A percentile compares a stretch with the other conserved stretches of the same genome.
phyloP scores from a whole-genome alignment of 192 early-diverging fungal genomes.

The Entomortierella chlamydospora region DNA sequence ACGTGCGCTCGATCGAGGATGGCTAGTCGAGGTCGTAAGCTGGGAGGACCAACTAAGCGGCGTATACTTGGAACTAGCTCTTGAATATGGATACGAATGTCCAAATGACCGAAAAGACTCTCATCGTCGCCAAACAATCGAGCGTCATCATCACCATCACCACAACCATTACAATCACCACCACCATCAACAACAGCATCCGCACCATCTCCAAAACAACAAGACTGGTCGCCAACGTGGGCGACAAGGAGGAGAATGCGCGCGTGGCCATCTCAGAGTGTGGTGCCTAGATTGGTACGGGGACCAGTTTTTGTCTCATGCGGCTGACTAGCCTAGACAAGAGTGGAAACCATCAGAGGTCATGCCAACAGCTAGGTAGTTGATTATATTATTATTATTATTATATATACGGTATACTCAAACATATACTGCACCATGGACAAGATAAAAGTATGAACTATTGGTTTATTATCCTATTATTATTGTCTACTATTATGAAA shows the following conservation, averaged over 20 bases:
- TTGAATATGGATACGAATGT: conserved; percentile 27
- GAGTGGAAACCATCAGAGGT: too few species aligned
- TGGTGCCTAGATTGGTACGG: conserved; percentile 37
- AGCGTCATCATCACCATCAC: neutral
- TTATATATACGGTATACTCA: too few species aligned
- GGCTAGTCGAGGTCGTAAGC: conserved; percentile 61
- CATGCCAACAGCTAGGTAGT: too few species aligned
- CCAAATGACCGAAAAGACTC: neutral
- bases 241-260: neutral
- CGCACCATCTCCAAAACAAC: too few species aligned
- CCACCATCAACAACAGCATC: too few species aligned
- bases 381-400: too few species aligned
- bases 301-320: conserved; percentile 3
- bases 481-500: too few species aligned
- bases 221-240: neutral
- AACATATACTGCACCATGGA: too few species aligned
- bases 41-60: conserved; percentile 60
- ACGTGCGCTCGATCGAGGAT: conserved; percentile 56
- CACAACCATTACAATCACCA: too few species aligned
- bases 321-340: neutral
- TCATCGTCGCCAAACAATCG: neutral
- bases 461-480: too few species aligned
- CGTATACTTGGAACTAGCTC: conserved; percentile 37
- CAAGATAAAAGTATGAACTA: too few species aligned
- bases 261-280: conserved; percentile 23